Evolutionary conservation across 345 rosid genomes (phyloP).

Genomic region (Leavenworthia alabamica): DNA sequence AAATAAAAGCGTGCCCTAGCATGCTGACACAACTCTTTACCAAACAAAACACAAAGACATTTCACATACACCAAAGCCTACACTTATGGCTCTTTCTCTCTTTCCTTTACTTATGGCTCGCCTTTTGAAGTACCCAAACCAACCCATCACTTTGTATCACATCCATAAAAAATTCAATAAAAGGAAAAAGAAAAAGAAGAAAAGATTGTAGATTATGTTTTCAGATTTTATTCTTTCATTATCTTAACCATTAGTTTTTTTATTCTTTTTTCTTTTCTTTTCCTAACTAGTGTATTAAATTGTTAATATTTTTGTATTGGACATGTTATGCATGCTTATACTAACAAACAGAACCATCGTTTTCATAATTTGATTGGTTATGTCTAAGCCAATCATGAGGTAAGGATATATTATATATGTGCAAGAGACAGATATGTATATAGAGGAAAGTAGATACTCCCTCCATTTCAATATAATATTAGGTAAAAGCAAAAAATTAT

Average conservation of each 20-base stretch:
- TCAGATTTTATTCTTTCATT: constrained; percentile 1
- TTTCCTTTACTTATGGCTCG: constrained; percentile 31
- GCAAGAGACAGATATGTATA: background rate
- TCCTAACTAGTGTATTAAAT: background rate
- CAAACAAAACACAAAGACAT: constrained; percentile 31
- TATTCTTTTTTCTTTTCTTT: background rate
- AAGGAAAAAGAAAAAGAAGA: no score
- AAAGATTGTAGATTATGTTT: constrained; percentile 12
- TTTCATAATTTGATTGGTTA: constrained; percentile 11
- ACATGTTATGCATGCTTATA: constrained; percentile 7
- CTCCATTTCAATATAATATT: background rate
- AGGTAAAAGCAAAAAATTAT: no score
- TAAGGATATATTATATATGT: background rate
- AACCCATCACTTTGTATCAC: constrained; percentile 33
- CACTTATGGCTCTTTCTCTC: constrained; percentile 20
- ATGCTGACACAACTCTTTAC: constrained; percentile 35
- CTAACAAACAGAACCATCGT: background rate
- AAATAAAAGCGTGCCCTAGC: constrained; percentile 36
- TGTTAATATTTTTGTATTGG: background rate
- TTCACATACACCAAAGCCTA: constrained; percentile 32
- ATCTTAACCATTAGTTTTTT: background rate
- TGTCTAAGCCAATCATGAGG: constrained; percentile 20
- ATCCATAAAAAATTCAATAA: constrained; percentile 1
- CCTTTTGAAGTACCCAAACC: constrained; percentile 35
- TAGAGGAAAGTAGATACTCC: no score